Percentiles rank a stretch among this genome's conserved stretches.
phyloP scores from a whole-genome alignment of 2,329 filamentous ascomycete genomes.

The Coniochaeta prunicola region DNA sequence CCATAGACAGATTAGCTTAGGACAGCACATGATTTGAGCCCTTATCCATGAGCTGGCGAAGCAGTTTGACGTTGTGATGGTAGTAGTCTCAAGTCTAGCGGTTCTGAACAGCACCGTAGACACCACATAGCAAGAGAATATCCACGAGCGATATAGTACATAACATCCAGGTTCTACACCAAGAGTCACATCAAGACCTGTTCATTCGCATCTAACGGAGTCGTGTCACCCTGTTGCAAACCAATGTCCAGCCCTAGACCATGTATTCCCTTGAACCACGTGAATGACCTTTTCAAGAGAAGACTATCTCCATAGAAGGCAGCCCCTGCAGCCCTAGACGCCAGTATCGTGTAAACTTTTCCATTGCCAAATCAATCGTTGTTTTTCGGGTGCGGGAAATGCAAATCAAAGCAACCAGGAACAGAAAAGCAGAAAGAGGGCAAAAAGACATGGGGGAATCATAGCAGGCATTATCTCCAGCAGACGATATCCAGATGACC shows the following conservation, averaged over 20 bases:
- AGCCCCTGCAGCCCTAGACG: neutral
- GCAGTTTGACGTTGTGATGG: too few species aligned
- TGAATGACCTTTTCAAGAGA: neutral
- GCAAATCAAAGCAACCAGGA: neutral
- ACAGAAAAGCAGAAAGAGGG: conserved; percentile 1
- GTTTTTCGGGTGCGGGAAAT: neutral
- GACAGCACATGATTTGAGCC: too few species aligned
- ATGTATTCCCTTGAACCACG: neutral
- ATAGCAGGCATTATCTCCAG: conserved; percentile 3
- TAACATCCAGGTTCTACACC: neutral
- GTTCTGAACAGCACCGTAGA: too few species aligned
- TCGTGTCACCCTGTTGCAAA: neutral
- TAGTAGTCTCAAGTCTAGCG: too few species aligned
- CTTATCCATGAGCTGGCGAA: too few species aligned
- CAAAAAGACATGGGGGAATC: conserved; percentile 4
- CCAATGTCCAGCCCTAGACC: neutral
- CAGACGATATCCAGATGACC: conserved; percentile 3
- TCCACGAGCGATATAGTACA: too few species aligned
- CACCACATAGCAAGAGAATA: too few species aligned
- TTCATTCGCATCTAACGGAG: neutral
- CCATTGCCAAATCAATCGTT: conserved; percentile 2
- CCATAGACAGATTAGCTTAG: too few species aligned
- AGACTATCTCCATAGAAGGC: neutral
- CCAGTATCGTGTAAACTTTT: conserved; percentile 1
- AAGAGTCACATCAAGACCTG: neutral